phyloP scores from a whole-genome alignment of 768 basidiomycete species.

The Serendipita vermifera region DNA sequence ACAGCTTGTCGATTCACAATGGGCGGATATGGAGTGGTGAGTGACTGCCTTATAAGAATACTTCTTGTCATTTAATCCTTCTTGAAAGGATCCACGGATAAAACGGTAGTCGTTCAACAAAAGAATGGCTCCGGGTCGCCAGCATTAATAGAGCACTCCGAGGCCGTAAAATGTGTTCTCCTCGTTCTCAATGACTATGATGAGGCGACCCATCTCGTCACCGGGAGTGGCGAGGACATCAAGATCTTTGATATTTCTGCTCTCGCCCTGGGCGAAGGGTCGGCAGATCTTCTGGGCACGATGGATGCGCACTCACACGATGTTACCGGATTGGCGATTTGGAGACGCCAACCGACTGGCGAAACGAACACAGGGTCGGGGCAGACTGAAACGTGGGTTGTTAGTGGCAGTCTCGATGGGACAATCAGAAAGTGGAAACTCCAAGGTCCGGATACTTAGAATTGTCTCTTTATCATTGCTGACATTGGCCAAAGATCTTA shows the following conservation, averaged over 20 bases:
- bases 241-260: conserved; percentile 66
- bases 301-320: conserved; percentile 88
- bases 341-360: conserved; percentile 48
- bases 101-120: conserved; percentile 54
- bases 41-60: conserved; percentile 13
- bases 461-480: neutral
- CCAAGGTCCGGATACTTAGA: neutral
- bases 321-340: conserved; percentile 59
- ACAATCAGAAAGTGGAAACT: conserved; percentile 77
- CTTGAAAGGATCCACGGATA: conserved; percentile 70
- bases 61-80: conserved; percentile 1
- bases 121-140: conserved; percentile 25
- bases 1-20: conserved; percentile 51
- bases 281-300: conserved; percentile 52
- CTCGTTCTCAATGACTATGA: conserved; percentile 51
- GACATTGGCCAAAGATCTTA: neutral
- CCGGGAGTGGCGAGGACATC: conserved; percentile 73
- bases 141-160: conserved; percentile 33
- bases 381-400: conserved; percentile 63
- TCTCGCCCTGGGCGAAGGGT: conserved; percentile 36
- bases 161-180: conserved; percentile 63
- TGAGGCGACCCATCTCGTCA: conserved; percentile 62
- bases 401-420: conserved; percentile 74
- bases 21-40: conserved; percentile 84
- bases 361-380: conserved; percentile 33